A percentile compares a stretch with the other conserved stretches of the same genome.
Conservation (phyloP, 2,329 filamentous ascomycete genomes). For the Aureobasidium sp. region DNA sequence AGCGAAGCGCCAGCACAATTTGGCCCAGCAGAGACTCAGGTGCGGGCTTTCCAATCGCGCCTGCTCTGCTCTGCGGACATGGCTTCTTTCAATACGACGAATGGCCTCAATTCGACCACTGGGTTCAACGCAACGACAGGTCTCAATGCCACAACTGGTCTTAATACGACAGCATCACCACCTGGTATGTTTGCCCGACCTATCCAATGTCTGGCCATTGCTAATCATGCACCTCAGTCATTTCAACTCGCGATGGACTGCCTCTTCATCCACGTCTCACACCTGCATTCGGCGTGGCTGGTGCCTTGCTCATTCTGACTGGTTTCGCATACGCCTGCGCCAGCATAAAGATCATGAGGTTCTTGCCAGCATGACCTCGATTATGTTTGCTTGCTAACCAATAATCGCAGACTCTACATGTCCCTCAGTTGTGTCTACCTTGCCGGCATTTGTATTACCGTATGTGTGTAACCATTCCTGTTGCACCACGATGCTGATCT, state of each 20-base stretch:
- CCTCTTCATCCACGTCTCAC: slow-evolving; percentile 70
- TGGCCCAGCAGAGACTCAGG: background rate
- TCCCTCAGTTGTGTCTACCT: slow-evolving; percentile 75
- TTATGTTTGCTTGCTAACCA: slow-evolving; percentile 23
- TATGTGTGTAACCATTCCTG: slow-evolving; percentile 30
- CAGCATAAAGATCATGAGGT: slow-evolving; percentile 67
- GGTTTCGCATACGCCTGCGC: slow-evolving; percentile 67
- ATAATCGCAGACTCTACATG: slow-evolving; percentile 50
- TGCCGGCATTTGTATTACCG: slow-evolving; percentile 61
- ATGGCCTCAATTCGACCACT: background rate
- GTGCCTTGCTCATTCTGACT: slow-evolving; percentile 64
- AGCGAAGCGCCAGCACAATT: background rate
- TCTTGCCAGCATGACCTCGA: slow-evolving; percentile 29
- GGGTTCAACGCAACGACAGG: background rate
- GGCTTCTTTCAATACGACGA: background rate
- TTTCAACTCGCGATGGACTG: slow-evolving; percentile 35
- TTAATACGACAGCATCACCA: background rate
- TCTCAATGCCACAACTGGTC: background rate
- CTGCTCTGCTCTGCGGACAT: background rate
- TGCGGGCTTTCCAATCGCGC: background rate
- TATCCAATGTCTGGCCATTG: background rate
- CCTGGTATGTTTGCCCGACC: background rate
- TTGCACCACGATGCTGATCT: slow-evolving; percentile 9
- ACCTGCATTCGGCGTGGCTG: slow-evolving; percentile 72
- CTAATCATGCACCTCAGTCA: background rate